phyloP scores from a whole-genome alignment of 441 rosid species.

The Pelargonium australe region DNA sequence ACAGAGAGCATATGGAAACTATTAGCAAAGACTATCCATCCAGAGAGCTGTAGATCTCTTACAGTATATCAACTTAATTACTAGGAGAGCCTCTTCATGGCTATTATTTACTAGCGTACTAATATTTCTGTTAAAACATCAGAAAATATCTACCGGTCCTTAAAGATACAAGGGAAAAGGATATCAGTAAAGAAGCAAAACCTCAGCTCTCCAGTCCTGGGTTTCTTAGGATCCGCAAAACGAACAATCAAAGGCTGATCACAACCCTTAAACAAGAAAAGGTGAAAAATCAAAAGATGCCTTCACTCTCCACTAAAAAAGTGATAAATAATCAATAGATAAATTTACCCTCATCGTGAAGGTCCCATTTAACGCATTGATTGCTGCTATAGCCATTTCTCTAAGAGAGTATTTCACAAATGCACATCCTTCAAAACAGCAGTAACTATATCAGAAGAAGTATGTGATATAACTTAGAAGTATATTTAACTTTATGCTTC shows the following conservation, averaged over 20 bases:
- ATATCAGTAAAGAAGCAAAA: slow-evolving; percentile 20
- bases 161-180: slow-evolving; percentile 3
- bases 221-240: slow-evolving; percentile 78
- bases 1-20: slow-evolving; percentile 7
- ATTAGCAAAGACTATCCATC: slow-evolving; percentile 2
- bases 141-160: neutral
- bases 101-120: neutral
- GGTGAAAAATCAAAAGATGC: slow-evolving; percentile 15
- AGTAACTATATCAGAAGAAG: slow-evolving; percentile 25
- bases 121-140: neutral
- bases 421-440: slow-evolving; percentile 61
- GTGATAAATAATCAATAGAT: neutral
- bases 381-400: slow-evolving; percentile 90
- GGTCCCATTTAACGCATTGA: slow-evolving; percentile 63
- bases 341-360: slow-evolving; percentile 66
- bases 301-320: slow-evolving; percentile 15
- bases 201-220: slow-evolving; percentile 62
- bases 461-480: neutral
- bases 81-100: neutral
- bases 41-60: slow-evolving; percentile 6
- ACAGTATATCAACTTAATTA: neutral
- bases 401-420: slow-evolving; percentile 65
- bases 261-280: slow-evolving; percentile 54
- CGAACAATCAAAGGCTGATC: slow-evolving; percentile 73
- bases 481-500: neutral